A percentile compares a stretch with the other conserved stretches of the same genome.
Evolutionary conservation across 345 rosid genomes (phyloP).

Genomic region (Brassica incana): DNA sequence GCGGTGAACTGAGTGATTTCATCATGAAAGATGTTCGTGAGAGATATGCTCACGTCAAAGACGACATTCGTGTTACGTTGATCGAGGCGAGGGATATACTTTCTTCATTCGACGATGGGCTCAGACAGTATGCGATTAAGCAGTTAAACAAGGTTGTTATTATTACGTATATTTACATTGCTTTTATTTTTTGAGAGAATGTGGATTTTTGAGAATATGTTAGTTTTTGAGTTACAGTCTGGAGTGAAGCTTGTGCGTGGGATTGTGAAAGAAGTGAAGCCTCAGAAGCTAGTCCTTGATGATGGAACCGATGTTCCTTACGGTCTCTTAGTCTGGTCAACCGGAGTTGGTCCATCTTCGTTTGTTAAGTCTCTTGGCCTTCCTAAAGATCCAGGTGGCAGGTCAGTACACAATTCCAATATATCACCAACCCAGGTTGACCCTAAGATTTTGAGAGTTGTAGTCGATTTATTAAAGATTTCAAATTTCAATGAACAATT

Average conservation of each 20-base stretch:
- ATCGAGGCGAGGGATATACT: constrained; percentile 97
- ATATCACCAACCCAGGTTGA: too few species aligned
- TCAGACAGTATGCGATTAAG: constrained; percentile 80
- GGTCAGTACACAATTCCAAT: constrained; percentile 56
- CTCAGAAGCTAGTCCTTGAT: constrained; percentile 72
- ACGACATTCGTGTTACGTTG: constrained; percentile 75
- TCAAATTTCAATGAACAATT: too few species aligned
- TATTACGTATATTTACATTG: too few species aligned
- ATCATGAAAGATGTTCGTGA: constrained; percentile 84
- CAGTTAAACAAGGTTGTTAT: constrained; percentile 75
- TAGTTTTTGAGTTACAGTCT: constrained; percentile 61
- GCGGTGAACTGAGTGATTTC: constrained; percentile 94
- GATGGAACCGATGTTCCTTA: constrained; percentile 81
- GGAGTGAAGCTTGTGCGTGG: constrained; percentile 96
- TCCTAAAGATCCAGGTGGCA: constrained; percentile 95
- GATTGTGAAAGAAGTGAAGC: constrained; percentile 83
- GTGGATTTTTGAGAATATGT: neutral
- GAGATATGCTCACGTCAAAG: constrained; percentile 69
- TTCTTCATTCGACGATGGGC: constrained; percentile 94
- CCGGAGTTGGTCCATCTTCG: constrained; percentile 93
- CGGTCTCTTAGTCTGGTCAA: constrained; percentile 96
- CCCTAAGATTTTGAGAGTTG: too few species aligned
- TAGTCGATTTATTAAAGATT: too few species aligned
- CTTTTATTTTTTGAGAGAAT: neutral
- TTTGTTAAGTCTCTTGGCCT: constrained; percentile 67